These are phyloP conservation scores for Eutreptiella sp. DNA, from an alignment of 208 protist genomes.

Conservation along the genomic window DNA sequence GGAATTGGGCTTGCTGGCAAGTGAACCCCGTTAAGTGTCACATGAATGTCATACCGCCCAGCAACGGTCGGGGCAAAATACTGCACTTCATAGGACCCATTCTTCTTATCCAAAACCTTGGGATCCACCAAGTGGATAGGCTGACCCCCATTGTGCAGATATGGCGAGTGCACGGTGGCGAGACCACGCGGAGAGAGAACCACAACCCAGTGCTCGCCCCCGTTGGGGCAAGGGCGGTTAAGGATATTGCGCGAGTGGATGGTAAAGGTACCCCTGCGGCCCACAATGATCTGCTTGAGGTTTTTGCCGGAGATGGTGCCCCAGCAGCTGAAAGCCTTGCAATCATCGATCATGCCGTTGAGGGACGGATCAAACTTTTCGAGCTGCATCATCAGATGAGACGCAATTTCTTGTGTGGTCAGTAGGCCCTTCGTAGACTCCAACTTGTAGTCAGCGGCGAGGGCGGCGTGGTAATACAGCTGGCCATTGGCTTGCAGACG, in stretches of 20 bases:
- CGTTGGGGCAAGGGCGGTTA: not conserved
- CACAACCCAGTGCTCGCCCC: not conserved
- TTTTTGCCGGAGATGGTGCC: not conserved
- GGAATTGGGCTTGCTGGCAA: not conserved
- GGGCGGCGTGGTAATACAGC: conserved; percentile 3
- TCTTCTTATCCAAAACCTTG: not conserved
- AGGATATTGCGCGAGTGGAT: conserved; percentile 12
- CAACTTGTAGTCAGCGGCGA: not conserved
- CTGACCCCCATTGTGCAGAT: conserved; percentile 3
- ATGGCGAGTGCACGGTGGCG: no score
- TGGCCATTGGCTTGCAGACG: not conserved
- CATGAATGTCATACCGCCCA: conserved; percentile 8
- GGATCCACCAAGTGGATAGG: not conserved
- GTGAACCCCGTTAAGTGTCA: conserved; percentile 14
- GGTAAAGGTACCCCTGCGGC: not conserved
- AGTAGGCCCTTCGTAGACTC: not conserved
- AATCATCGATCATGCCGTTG: conserved; percentile 1
- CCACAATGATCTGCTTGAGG: not conserved
- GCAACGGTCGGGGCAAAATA: conserved; percentile 5
- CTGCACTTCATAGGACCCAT: conserved; percentile 5
- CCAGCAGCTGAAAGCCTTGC: conserved; percentile 11
- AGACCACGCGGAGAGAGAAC: not conserved
- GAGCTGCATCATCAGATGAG: conserved; percentile 11
- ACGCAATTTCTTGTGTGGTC: conserved; percentile 15
- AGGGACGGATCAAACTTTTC: not conserved